Conservation (phyloP, 495 filamentous ascomycete species). For the Xylaria castorea region DNA sequence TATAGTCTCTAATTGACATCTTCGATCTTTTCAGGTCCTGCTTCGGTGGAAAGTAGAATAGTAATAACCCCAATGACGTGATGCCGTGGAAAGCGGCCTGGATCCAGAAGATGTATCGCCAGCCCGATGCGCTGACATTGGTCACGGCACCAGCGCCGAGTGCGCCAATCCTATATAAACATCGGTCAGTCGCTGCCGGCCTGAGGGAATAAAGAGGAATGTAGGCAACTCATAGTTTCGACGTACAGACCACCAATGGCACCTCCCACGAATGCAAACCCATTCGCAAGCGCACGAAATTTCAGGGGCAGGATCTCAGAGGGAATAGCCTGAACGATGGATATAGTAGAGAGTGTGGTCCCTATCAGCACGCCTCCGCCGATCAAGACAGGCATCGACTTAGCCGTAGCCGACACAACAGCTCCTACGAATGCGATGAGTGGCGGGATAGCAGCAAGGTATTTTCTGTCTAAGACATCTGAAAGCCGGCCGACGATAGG, state of each 20-base stretch:
- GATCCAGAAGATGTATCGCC: constrained; percentile 66
- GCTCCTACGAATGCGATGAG: constrained; percentile 60
- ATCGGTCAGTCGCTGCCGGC: background rate
- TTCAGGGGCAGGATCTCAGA: constrained; percentile 62
- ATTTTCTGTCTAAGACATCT: constrained; percentile 61
- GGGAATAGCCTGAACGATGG: constrained; percentile 61
- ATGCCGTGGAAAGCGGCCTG: constrained; percentile 60
- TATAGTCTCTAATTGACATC: constrained; percentile 48
- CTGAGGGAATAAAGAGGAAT: background rate
- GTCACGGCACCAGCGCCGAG: constrained; percentile 61
- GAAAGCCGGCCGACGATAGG: constrained; percentile 62
- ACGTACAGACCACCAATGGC: constrained; percentile 57
- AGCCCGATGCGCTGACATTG: constrained; percentile 51
- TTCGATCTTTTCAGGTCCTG: constrained; percentile 44
- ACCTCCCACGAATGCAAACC: constrained; percentile 56
- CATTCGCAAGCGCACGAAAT: constrained; percentile 60
- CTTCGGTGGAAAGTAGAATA: constrained; percentile 58
- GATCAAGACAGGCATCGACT: constrained; percentile 59
- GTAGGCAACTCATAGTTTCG: background rate
- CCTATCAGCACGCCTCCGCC: constrained; percentile 63
- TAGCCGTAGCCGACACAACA: constrained; percentile 60
- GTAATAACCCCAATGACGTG: constrained; percentile 54
- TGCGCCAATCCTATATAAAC: constrained; percentile 45
- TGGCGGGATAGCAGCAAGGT: constrained; percentile 55
- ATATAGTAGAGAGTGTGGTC: constrained; percentile 57